Base-by-base conservation (phyloP, 495 filamentous ascomycete genomes). In the Xylaria curta region DNA sequence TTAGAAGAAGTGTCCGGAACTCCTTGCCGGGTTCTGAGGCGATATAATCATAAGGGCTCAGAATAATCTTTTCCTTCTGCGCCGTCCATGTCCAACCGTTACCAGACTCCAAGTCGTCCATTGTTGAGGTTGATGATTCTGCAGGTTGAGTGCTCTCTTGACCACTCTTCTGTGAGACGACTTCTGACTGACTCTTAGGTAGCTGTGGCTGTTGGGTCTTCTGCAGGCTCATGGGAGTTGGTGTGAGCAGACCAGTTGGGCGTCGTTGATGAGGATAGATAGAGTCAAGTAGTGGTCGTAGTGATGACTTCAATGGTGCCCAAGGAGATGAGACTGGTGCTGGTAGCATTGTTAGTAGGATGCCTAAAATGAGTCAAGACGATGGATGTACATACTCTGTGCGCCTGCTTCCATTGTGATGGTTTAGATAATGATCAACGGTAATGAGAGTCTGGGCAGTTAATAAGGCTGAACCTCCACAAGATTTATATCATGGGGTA, bases 31-130 rank as follows among this genome's bases (percentile, higher is more conserved):
- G 93, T 69, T 92, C 87, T n/a, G 88, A 80, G 69, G 88, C 81
- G 70, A 96, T 87, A 71, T 96, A 95, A 70, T 94, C 91, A 73
- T 89, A 96, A 0, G 93, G 93, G 0, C 90, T 92, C 44, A 92
- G 81, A 5, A 95, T 80, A 64, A 95, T 93, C 80, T 87, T 83
- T 64, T 92, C 90, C 72, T 91, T 91, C 56, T 89, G 84, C 12
- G 72, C 51, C 0, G 87, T 87, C 90, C 90, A 92, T 44, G 40
- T 47, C 66, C 68, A 68, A 7, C 66, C 66, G 33, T 60, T 60
- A 12, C 1, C 19, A 0, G 44, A 36, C 21, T 70, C 68, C 59
- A 70, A 64, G 21, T 70, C 60, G 68, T 70, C 68, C 13, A 56
- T 31, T 10, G 66, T 15, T 33, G 68, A 15, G 9, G n/a, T 42